Percentiles rank a stretch among this genome's conserved stretches.
phyloP scores from a whole-genome alignment of 768 basidiomycete species.

The Brasilioporus rufonigricans region DNA sequence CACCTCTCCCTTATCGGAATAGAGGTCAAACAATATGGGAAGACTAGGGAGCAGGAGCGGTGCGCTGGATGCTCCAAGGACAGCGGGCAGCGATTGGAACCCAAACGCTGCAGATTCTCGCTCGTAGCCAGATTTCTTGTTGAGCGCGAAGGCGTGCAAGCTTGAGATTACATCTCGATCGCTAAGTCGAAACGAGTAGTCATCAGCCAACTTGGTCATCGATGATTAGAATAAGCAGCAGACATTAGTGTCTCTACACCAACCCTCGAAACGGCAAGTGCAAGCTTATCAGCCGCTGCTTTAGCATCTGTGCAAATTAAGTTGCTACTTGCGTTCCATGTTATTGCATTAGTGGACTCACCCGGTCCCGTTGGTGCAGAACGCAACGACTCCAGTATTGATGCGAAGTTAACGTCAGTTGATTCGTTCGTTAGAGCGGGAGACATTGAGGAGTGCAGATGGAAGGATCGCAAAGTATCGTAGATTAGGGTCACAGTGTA shows the following conservation, averaged over 20 bases:
- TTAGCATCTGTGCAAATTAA: conserved; percentile 63
- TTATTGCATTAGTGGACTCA: conserved; percentile 21
- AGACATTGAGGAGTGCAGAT: conserved; percentile 40
- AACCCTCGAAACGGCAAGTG: conserved; percentile 63
- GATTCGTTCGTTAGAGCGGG: conserved; percentile 50
- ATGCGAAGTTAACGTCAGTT: conserved; percentile 42
- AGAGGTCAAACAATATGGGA: conserved; percentile 74
- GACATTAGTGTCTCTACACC: conserved; percentile 65
- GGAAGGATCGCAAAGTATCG: conserved; percentile 18
- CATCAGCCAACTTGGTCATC: conserved; percentile 14
- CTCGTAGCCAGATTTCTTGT: conserved; percentile 86
- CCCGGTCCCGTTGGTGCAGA: conserved; percentile 64
- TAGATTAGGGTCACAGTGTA: conserved; percentile 19
- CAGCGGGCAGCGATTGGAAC: conserved; percentile 68
- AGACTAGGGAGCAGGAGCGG: conserved; percentile 79
- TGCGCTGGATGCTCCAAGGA: conserved; percentile 67
- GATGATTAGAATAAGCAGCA: conserved; percentile 19
- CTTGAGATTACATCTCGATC: conserved; percentile 60
- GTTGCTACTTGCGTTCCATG: background rate
- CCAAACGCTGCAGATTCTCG: conserved; percentile 84
- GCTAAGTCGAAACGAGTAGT: conserved; percentile 35
- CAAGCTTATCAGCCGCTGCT: conserved; percentile 77
- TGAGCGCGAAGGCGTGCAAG: conserved; percentile 67
- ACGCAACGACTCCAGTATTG: conserved; percentile 45
- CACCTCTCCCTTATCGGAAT: conserved; percentile 93